Evolutionary conservation across 164 flowering plant species (phyloP).

Genomic region (Platanus orientalis): DNA sequence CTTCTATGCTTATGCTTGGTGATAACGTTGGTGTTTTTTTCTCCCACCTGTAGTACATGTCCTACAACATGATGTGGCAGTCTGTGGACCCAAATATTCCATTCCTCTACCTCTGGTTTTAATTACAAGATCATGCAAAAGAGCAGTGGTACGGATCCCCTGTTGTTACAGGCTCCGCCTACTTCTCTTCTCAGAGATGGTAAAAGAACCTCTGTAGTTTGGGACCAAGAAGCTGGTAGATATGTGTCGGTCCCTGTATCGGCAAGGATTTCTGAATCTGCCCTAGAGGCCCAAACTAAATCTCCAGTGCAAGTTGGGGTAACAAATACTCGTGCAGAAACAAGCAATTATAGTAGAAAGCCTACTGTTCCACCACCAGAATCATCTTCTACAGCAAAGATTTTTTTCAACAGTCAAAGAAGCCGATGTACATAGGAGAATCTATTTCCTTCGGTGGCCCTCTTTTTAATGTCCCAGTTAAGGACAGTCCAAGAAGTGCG

Average conservation of each 20-base stretch:
- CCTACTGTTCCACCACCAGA: conserved; percentile 30
- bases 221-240: conserved; percentile 98
- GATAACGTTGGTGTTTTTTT: too few relatives aligned
- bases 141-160: conserved; percentile 41
- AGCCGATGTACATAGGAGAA: conserved; percentile 66
- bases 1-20: too few relatives aligned
- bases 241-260: conserved; percentile 75
- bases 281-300: conserved; percentile 45
- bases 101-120: conserved; percentile 31
- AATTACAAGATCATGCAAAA: conserved; percentile 50
- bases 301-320: conserved; percentile 29
- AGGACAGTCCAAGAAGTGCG: conserved; percentile 40
- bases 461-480: conserved; percentile 44
- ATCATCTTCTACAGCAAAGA: conserved; percentile 30
- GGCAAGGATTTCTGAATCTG: conserved; percentile 24
- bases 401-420: conserved; percentile 49
- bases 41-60: too few relatives aligned
- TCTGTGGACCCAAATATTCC: conserved; percentile 25
- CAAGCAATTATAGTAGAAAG: conserved; percentile 28
- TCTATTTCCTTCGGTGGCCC: conserved; percentile 96
- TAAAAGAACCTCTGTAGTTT: conserved; percentile 79
- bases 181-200: conserved; percentile 61
- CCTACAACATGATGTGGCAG: too few relatives aligned
- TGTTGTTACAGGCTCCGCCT: conserved; percentile 40
- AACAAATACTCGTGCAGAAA: conserved; percentile 25